Base-by-base conservation (phyloP, 2,329 filamentous ascomycete species). In the Sporothrix phasma region DNA sequence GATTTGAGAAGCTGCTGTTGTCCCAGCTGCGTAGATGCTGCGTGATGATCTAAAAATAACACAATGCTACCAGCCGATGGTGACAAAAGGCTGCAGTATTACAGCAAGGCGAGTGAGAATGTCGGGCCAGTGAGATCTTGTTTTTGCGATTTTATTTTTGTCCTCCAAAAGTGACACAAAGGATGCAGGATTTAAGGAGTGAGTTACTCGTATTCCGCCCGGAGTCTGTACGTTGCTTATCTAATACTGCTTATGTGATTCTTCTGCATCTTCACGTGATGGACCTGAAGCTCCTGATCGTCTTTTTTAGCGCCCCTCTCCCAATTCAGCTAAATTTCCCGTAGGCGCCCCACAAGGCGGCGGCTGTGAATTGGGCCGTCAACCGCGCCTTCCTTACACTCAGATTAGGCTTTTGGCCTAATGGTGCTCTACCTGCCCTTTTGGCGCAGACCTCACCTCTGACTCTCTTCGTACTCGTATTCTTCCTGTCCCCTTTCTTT, bases 321-420 rank as follows among this genome's bases (percentile, higher is more conserved):
- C 34, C 54, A 24, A 39, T 39, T 13, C 31, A 37, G 22, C 17
- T 24, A 46, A 62, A 62, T 62, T 53, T 62, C 41, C 39, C 60
- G 31, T 43, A 41, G 24, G 34, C n/a, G 60, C 46, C 60, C 60
- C 60, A 53, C 60, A 62, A 43, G 45, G 46, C 31, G 46, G 60
- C 60, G 46, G 45, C 31, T 62, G 45, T n/a, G 60, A 62, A 29
- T 53, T 49, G 34, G 60, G 22, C 31, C 34, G 60, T 41, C 45
- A 51, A 51, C 45, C 31, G 60, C 45, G 60, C 60, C 60, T 61
- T 61, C 59, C 59, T 53, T 39, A 46, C 45, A 34, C 24, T 53
- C 34, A 6, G 26, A 53, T 51, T 51, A 62, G 60, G 60, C 60
- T 62, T 51, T 49, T 41, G n/a, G n/a, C n/a, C n/a, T n/a, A n/a